Evolutionary conservation across 1,139 yeast species (phyloP).

Genomic region (Pichia sp.): DNA sequence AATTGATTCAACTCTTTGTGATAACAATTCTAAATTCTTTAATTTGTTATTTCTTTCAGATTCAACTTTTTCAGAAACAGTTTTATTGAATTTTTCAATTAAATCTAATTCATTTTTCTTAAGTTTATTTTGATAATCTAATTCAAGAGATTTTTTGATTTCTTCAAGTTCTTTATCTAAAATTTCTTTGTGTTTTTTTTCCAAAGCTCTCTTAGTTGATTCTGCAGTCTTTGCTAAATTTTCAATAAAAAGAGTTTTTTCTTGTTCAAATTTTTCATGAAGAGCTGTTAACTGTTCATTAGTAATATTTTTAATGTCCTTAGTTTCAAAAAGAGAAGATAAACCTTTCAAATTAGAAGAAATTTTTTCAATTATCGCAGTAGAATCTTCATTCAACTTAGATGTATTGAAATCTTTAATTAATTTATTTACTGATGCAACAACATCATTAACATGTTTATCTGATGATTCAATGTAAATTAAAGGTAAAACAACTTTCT

Average conservation of each 20-base stretch:
- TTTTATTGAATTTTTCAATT: constrained; percentile 62
- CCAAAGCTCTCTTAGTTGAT: constrained; percentile 55
- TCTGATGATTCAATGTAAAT: constrained; percentile 29
- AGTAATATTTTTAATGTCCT: constrained; percentile 39
- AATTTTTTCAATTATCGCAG: constrained; percentile 43
- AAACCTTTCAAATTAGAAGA: constrained; percentile 30
- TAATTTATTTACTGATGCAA: constrained; percentile 31
- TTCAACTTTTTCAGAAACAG: constrained; percentile 61
- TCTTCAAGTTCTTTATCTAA: constrained; percentile 63
- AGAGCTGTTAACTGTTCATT: constrained; percentile 44
- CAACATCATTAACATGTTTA: constrained; percentile 28
- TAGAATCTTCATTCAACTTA: constrained; percentile 28
- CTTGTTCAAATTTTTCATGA: constrained; percentile 45
- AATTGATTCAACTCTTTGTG: constrained; percentile 49
- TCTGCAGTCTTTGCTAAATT: constrained; percentile 44
- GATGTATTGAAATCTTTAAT: constrained; percentile 30
- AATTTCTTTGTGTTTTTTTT: constrained; percentile 54
- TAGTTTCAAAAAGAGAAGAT: constrained; percentile 37
- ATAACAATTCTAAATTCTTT: constrained; percentile 57
- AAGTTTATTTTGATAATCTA: constrained; percentile 74
- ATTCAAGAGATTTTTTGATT: constrained; percentile 58
- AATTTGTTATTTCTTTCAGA: constrained; percentile 78
- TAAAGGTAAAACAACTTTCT: constrained; percentile 21
- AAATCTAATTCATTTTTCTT: constrained; percentile 65
- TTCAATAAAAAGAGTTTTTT: constrained; percentile 46